These are phyloP conservation scores for Pythium aristosporum DNA, from an alignment of 352 stramenopile genomes.

Conservation along the genomic window DNA sequence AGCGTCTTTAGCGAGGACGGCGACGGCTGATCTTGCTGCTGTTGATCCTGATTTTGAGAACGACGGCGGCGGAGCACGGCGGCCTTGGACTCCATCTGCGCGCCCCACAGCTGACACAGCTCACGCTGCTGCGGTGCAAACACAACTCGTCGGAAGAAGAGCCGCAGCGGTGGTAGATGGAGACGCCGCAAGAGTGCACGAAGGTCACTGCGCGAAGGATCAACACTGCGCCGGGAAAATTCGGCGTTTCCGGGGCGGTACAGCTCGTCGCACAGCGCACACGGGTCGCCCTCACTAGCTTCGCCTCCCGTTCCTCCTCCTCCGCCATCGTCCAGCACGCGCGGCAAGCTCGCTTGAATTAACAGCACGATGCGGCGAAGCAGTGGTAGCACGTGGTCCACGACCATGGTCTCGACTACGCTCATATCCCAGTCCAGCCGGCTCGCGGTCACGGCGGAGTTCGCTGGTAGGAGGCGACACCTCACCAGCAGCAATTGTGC, in stretches of 20 bases:
- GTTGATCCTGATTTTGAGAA: constrained; percentile 16
- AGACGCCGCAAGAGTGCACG: constrained; percentile 51
- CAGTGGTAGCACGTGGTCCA: constrained; percentile 49
- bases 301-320: background rate
- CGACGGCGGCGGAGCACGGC: constrained; percentile 45
- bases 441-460: constrained; percentile 4
- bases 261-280: constrained; percentile 68
- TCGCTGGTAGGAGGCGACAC: constrained; percentile 30
- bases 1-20: background rate
- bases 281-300: constrained; percentile 26
- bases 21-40: background rate
- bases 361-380: constrained; percentile 59
- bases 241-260: constrained; percentile 26
- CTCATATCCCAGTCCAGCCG: constrained; percentile 23
- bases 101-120: constrained; percentile 71
- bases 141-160: constrained; percentile 65
- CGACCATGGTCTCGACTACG: constrained; percentile 43
- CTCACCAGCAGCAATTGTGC: constrained; percentile 46
- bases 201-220: constrained; percentile 24
- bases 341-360: constrained; percentile 55
- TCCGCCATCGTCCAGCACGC: constrained; percentile 10
- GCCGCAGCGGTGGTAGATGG: constrained; percentile 62
- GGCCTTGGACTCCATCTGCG: constrained; percentile 70
- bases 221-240: background rate
- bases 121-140: constrained; percentile 56